phyloP scores from a whole-genome alignment of 106 monocot species.

The Dendrobium chrysotoxum region DNA sequence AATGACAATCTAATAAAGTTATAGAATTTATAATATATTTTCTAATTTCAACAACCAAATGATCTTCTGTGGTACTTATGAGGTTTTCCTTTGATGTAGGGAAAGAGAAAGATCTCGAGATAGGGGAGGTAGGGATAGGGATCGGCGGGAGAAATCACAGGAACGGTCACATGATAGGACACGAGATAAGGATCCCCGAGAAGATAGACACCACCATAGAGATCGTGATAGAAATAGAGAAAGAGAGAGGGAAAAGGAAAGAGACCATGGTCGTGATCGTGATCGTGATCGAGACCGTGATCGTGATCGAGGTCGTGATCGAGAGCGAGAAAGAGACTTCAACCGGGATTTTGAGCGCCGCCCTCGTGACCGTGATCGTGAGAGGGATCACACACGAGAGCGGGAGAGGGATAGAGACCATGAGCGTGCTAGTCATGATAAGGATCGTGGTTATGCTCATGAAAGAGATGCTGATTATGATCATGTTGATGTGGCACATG shows the following conservation, averaged over 20 bases:
- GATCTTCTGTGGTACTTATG: neutral
- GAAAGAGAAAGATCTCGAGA: constrained; percentile 70
- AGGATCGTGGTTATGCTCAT: constrained; percentile 27
- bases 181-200: constrained; percentile 35
- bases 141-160: constrained; percentile 35
- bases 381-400: constrained; percentile 24
- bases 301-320: constrained; percentile 32
- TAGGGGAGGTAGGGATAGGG: constrained; percentile 45
- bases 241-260: constrained; percentile 33
- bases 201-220: constrained; percentile 39
- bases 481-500: constrained; percentile 23
- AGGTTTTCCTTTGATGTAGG: constrained; percentile 11
- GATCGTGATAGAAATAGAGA: constrained; percentile 33
- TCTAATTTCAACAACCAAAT: neutral
- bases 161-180: constrained; percentile 34
- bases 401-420: constrained; percentile 30
- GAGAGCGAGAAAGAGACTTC: constrained; percentile 42
- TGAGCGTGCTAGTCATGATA: constrained; percentile 22
- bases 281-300: constrained; percentile 23
- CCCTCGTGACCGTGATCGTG: constrained; percentile 23
- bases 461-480: constrained; percentile 33
- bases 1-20: too few species aligned
- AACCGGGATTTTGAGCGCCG: constrained; percentile 26
- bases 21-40: neutral
- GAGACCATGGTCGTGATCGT: constrained; percentile 33